phyloP scores from a whole-genome alignment of 768 basidiomycete genomes.

The Rhodotorula babjevae region DNA sequence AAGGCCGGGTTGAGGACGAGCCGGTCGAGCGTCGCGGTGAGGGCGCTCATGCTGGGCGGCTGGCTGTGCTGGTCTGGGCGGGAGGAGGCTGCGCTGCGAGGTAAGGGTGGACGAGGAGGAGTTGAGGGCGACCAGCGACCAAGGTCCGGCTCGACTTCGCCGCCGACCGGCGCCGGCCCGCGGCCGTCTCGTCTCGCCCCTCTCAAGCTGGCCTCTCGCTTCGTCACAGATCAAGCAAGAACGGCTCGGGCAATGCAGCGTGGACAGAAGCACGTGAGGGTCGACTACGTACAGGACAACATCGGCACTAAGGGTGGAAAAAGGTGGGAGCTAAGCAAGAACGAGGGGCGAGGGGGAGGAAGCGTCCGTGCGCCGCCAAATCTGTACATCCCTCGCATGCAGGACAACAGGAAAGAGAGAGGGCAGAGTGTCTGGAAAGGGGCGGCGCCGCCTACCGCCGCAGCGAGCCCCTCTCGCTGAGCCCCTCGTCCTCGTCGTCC shows the following conservation, averaged over 20 bases:
- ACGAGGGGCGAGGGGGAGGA: too few relatives aligned
- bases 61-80: not conserved
- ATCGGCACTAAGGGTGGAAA: not conserved
- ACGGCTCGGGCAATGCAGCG: too few relatives aligned
- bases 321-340: not conserved
- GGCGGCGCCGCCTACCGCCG: too few relatives aligned
- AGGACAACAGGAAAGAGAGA: not conserved
- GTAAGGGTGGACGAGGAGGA: not conserved
- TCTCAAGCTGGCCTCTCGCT: too few relatives aligned
- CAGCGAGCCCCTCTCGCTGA: not conserved
- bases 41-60: not conserved
- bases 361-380: not conserved
- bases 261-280: too few relatives aligned
- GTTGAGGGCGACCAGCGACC: too few relatives aligned
- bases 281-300: not conserved
- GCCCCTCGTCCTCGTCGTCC: not conserved
- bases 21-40: conserved; percentile 6
- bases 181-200: too few relatives aligned
- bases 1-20: conserved; percentile 58
- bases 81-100: not conserved
- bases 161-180: too few relatives aligned
- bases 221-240: too few relatives aligned
- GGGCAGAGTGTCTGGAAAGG: not conserved
- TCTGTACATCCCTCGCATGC: not conserved
- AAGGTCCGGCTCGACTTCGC: too few relatives aligned